Base-by-base conservation (phyloP, 2,329 filamentous ascomycete species). In the Exophiala bonariae region DNA sequence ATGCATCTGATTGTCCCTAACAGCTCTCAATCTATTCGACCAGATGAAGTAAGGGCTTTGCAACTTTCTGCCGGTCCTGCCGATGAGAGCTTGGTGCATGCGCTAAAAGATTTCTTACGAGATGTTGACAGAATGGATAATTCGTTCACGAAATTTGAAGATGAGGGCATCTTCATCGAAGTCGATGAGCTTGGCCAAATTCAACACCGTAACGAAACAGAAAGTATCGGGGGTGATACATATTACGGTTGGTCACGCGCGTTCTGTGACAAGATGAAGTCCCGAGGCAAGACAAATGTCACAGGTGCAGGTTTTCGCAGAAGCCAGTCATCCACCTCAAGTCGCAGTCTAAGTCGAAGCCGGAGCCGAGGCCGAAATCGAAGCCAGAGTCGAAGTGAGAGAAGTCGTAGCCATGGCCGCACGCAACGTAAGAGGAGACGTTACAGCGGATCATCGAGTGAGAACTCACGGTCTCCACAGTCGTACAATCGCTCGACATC, bases 191-290 rank as follows among this genome's bases (percentile, higher is more conserved):
- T 93, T 49, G 89, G 89, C 9, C 85, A 93, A 63, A 69, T 77
- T 13, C 72, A 89, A 42, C 70, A 83, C 14, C 65, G 80, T 2
- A 82, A 89, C 57, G 81, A 85, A 56, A 85, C 80, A 0, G 83
- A 83, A 0, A 80, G 86, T 2, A 63, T 83, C 5, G 75, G 77
- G 5, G 84, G 83, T 1, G 83, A 88, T 54, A 88, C 86, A 1
- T 95, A 95, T 65, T 95, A 95, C 63, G 90, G 89, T 51, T 95
- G 90, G 90, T 92, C 89, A 4, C 78, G 80, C 31, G 73, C 74
- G 1, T 93, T 95, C 58, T 95, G 88, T 63, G 76, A 88, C 56
- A 87, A 86, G 61, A 93, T 93, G 86, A 89, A 85, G 67, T 68
- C 63, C 51, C 59, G 66, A 39, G 63, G 57, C 7, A 51, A 56